phyloP scores from a whole-genome alignment of 169 alveolate species.

The Eimeria tenella region DNA sequence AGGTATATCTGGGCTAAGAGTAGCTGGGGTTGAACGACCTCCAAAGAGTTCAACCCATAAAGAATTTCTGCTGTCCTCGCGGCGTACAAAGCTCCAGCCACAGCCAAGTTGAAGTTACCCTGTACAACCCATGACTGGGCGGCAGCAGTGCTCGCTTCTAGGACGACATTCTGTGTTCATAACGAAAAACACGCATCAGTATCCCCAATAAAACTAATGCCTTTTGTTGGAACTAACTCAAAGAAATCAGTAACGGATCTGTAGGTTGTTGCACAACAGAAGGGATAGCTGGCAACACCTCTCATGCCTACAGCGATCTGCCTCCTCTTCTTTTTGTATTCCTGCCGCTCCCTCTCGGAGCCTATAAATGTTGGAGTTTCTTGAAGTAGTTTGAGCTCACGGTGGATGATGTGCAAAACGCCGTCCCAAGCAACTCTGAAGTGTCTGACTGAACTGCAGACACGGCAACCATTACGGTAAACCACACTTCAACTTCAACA shows the following conservation, averaged over 20 bases:
- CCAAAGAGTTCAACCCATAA: conserved; percentile 53
- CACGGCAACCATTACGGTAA: background rate
- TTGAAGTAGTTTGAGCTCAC: conserved; percentile 49
- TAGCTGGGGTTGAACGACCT: conserved; percentile 64
- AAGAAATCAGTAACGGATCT: too few relatives aligned
- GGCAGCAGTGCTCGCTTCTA: conserved; percentile 40
- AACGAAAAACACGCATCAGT: too few relatives aligned
- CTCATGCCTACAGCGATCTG: conserved; percentile 34
- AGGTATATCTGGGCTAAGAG: conserved; percentile 73
- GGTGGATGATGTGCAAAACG: conserved; percentile 57
- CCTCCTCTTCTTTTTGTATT: conserved; percentile 7
- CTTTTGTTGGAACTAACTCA: too few relatives aligned
- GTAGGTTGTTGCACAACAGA: too few relatives aligned
- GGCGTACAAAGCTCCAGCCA: conserved; percentile 76
- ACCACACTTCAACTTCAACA: too few relatives aligned
- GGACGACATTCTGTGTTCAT: background rate
- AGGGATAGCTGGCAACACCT: background rate
- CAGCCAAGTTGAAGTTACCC: conserved; percentile 67
- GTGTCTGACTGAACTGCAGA: conserved; percentile 46
- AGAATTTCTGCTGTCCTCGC: conserved; percentile 63
- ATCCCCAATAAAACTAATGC: background rate
- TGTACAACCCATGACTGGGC: conserved; percentile 75
- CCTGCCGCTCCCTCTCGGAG: conserved; percentile 73
- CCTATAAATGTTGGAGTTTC: conserved; percentile 27
- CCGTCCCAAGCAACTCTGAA: conserved; percentile 73